A percentile compares a stretch with the other conserved stretches of the same genome.
Conservation (phyloP, 106 monocot genomes). For the Amphibolis antarctica region DNA sequence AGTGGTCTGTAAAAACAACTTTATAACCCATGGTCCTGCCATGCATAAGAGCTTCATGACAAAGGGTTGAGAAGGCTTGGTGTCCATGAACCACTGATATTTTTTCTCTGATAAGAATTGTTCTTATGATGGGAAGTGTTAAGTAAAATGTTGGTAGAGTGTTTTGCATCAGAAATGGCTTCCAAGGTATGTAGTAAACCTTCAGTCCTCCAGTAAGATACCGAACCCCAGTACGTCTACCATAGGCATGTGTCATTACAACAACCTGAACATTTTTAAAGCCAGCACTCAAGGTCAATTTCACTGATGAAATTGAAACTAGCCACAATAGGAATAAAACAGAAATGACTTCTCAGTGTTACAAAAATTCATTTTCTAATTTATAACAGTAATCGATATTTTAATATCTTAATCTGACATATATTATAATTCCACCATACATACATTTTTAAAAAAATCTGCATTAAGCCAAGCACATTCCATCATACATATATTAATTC, state of each 20-base stretch:
- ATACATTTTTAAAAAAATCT: too few relatives aligned
- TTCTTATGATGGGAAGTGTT: conserved; percentile 77
- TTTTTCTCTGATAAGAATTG: conserved; percentile 71
- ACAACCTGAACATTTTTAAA: conserved; percentile 39
- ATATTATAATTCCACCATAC: too few relatives aligned
- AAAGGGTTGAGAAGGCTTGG: conserved; percentile 94
- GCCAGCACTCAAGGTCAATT: background rate
- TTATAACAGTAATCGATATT: too few relatives aligned
- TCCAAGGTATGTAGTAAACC: conserved; percentile 89
- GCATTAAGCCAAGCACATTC: too few relatives aligned
- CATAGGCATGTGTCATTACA: conserved; percentile 92
- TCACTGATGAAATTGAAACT: background rate
- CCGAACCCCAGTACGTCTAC: conserved; percentile 77
- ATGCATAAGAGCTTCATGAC: conserved; percentile 94
- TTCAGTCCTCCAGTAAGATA: conserved; percentile 78
- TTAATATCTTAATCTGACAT: too few relatives aligned
- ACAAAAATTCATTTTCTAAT: too few relatives aligned
- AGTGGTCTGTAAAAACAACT: conserved; percentile 89
- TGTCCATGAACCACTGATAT: conserved; percentile 93
- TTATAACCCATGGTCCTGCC: conserved; percentile 89
- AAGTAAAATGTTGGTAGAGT: conserved; percentile 72
- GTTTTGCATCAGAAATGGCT: conserved; percentile 89
- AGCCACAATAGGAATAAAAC: background rate
- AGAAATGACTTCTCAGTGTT: too few relatives aligned
- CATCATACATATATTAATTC: too few relatives aligned